Percentiles rank a stretch among this genome's conserved stretches.
Evolutionary conservation across 306 rosid species (phyloP).

Genomic region (Trifolium pratense): DNA sequence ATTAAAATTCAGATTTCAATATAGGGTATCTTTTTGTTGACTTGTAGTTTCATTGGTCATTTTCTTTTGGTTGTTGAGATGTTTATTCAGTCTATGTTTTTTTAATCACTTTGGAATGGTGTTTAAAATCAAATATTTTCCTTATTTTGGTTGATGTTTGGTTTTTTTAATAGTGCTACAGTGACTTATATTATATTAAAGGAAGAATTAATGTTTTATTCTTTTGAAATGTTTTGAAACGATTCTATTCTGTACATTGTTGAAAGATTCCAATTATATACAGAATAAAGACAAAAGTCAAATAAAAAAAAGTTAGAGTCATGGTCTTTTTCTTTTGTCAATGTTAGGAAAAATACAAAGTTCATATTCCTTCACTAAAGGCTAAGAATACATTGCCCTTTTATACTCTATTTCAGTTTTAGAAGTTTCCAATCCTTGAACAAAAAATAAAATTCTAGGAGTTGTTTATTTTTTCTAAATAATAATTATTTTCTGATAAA

Average conservation of each 20-base stretch:
- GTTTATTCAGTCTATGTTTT: not conserved
- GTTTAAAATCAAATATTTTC: slow-evolving; percentile 33
- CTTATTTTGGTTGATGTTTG: not conserved
- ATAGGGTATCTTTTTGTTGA: not conserved
- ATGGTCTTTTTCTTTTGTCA: slow-evolving; percentile 31
- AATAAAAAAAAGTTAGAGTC: not conserved
- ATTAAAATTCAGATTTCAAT: not conserved
- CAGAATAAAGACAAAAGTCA: slow-evolving; percentile 18
- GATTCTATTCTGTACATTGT: not conserved
- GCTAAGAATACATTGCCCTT: not conserved
- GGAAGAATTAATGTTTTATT: slow-evolving; percentile 7
- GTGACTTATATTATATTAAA: not conserved
- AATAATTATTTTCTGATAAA: too few species aligned
- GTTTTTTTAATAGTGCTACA: not conserved
- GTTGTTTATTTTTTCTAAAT: too few species aligned
- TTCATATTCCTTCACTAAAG: not conserved
- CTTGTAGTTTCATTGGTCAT: not conserved
- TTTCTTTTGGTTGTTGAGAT: slow-evolving; percentile 12
- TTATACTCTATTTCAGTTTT: slow-evolving; percentile 24
- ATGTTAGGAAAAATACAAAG: not conserved
- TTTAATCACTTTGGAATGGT: not conserved
- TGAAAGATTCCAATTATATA: slow-evolving; percentile 28
- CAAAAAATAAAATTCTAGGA: too few species aligned
- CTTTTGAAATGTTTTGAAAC: slow-evolving; percentile 1
- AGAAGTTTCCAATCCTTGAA: slow-evolving; percentile 10